Conservation (phyloP, 106 monocot species). For the Acorus calamus region DNA sequence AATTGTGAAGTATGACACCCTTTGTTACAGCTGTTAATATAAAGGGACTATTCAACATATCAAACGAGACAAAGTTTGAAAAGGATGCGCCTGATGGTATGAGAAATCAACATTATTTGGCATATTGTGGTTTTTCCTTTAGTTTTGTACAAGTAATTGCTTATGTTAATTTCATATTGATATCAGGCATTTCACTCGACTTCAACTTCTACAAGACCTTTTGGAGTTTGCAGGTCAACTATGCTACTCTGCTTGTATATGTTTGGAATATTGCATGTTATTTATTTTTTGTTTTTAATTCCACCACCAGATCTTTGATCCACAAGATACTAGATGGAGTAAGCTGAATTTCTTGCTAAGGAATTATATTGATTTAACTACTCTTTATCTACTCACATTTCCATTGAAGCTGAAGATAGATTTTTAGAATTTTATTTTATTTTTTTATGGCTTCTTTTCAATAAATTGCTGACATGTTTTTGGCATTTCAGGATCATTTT, state of each 20-base stretch:
- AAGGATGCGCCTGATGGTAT: conserved; percentile 87
- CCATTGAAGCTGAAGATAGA: no score
- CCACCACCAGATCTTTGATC: no score
- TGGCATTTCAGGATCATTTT: conserved; percentile 59
- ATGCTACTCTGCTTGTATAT: conserved; percentile 5
- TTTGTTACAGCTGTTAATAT: conserved; percentile 79
- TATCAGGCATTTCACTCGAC: conserved; percentile 76
- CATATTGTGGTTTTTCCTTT: background rate
- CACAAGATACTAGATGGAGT: no score
- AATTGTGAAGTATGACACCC: background rate
- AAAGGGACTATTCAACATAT: conserved; percentile 91
- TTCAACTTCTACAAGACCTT: conserved; percentile 99
- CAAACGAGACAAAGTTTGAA: conserved; percentile 96
- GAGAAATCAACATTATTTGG: conserved; percentile 6
- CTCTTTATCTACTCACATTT: no score
- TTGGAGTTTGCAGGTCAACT: conserved; percentile 94
- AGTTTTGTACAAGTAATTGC: background rate
- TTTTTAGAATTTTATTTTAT: background rate
- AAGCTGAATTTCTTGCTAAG: no score
- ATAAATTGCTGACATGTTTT: no score
- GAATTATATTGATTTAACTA: no score
- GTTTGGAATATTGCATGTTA: background rate
- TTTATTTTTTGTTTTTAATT: background rate
- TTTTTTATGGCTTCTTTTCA: background rate
- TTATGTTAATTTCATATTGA: conserved; percentile 8